Evolutionary conservation across 73 alveolate species (phyloP).

Genomic region (Symbiodinium pilosum): DNA sequence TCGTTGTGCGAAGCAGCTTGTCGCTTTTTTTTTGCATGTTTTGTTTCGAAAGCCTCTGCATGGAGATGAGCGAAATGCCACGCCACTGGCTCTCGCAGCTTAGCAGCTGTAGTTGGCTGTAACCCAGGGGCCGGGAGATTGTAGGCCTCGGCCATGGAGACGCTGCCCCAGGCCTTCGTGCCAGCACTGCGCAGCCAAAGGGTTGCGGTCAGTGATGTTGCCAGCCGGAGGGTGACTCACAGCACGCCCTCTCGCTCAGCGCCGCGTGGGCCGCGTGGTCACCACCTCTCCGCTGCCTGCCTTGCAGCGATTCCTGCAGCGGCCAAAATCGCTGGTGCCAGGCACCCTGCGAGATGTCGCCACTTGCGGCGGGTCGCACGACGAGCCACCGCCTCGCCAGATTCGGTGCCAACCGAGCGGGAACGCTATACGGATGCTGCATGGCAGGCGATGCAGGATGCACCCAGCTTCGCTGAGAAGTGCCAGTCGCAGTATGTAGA

Average conservation of each 20-base stretch:
- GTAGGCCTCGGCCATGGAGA: background rate
- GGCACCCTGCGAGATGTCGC: background rate
- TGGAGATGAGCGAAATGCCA: too few species aligned
- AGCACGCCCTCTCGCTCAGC: background rate
- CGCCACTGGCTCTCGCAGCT: too few species aligned
- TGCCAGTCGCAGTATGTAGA: constrained; percentile 83
- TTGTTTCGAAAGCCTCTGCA: too few species aligned
- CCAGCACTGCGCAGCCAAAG: background rate
- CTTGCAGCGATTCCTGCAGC: background rate
- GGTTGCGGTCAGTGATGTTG: background rate
- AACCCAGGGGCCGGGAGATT: too few species aligned
- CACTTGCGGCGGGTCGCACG: background rate
- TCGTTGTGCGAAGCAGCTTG: too few species aligned
- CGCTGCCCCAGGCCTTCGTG: constrained; percentile 24
- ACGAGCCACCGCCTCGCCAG: background rate
- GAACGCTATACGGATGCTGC: constrained; percentile 92
- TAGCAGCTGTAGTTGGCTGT: background rate
- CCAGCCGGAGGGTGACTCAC: too few species aligned
- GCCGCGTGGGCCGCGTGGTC: background rate
- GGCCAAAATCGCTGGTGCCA: background rate
- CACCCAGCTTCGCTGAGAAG: constrained; percentile 43
- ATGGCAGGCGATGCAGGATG: constrained; percentile 94
- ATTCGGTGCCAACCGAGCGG: background rate
- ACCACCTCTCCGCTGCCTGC: background rate
- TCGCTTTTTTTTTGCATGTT: too few species aligned